A percentile compares a stretch with the other conserved stretches of the same genome.
Conservation (phyloP, 352 stramenopile genomes). For the Phytopythium montanum region DNA sequence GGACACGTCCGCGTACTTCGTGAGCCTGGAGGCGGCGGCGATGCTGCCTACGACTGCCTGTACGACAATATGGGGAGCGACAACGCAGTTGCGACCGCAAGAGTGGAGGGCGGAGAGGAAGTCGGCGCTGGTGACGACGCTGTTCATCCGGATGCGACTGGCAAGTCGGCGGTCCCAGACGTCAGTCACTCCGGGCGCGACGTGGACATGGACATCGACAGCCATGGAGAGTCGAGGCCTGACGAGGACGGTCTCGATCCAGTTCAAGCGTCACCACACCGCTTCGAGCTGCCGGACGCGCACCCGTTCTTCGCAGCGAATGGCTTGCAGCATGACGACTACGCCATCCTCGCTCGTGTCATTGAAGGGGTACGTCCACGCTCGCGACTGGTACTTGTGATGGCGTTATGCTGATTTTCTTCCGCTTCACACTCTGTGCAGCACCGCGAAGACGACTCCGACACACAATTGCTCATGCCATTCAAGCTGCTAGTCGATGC, state of each 20-base stretch:
- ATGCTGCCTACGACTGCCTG: slow-evolving; percentile 20
- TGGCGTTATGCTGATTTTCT: neutral
- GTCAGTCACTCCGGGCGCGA: neutral
- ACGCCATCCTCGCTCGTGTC: neutral
- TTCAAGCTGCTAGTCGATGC: slow-evolving; percentile 41
- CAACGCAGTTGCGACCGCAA: neutral
- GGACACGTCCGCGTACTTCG: slow-evolving; percentile 26
- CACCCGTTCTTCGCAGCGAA: slow-evolving; percentile 2
- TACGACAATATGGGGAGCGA: slow-evolving; percentile 13
- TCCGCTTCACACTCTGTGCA: neutral
- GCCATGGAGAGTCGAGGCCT: neutral
- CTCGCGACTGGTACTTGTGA: neutral
- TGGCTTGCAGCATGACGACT: neutral
- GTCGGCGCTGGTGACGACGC: neutral
- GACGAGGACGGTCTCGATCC: neutral
- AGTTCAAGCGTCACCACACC: neutral
- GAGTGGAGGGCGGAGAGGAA: neutral
- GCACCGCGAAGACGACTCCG: neutral
- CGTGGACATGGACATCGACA: neutral
- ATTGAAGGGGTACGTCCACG: slow-evolving; percentile 2
- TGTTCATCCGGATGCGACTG: neutral
- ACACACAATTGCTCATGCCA: slow-evolving; percentile 19
- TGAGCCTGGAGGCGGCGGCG: slow-evolving; percentile 32
- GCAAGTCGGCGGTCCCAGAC: neutral
- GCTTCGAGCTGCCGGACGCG: neutral